These are phyloP conservation scores for Gracilariopsis chorda DNA, from an alignment of 23 red algal species.

Conservation along the genomic window DNA sequence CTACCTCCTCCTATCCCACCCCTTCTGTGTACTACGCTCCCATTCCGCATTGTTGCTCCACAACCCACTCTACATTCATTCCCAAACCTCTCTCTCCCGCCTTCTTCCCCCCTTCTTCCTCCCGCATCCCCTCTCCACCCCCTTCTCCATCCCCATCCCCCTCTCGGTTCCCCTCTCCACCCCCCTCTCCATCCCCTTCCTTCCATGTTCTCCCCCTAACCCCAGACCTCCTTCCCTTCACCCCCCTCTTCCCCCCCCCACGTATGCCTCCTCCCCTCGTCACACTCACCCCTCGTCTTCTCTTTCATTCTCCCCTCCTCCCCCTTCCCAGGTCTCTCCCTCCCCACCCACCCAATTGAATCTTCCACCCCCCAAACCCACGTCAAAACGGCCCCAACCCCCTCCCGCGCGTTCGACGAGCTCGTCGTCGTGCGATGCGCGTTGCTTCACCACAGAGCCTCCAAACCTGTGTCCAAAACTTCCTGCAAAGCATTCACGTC, in stretches of 20 bases:
- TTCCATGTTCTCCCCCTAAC: not conserved
- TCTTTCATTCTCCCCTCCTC: not conserved
- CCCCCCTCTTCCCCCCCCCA: not conserved
- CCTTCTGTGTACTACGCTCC: not conserved
- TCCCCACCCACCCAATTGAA: not conserved
- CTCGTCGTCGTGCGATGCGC: conserved; percentile 28
- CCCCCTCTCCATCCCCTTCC: not conserved
- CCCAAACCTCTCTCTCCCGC: not conserved
- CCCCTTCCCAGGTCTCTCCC: not conserved
- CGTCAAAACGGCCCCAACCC: not conserved
- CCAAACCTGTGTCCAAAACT: conserved; percentile 30
- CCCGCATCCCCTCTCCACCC: not conserved
- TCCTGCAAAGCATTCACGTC: conserved; percentile 29
- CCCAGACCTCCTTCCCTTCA: not conserved
- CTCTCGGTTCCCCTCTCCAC: not conserved
- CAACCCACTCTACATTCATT: not conserved
- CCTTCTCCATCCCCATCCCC: not conserved
- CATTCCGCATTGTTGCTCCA: conserved; percentile 2
- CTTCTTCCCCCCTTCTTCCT: not conserved
- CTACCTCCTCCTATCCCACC: no score
- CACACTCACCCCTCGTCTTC: not conserved
- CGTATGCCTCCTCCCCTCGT: not conserved
- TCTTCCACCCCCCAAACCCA: not conserved
- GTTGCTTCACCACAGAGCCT: conserved; percentile 26
- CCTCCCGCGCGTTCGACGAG: not conserved